Percentiles rank a stretch among this genome's conserved stretches.
Conservation (phyloP, 2,329 filamentous ascomycete species). For the Alternaria conjuncta region DNA sequence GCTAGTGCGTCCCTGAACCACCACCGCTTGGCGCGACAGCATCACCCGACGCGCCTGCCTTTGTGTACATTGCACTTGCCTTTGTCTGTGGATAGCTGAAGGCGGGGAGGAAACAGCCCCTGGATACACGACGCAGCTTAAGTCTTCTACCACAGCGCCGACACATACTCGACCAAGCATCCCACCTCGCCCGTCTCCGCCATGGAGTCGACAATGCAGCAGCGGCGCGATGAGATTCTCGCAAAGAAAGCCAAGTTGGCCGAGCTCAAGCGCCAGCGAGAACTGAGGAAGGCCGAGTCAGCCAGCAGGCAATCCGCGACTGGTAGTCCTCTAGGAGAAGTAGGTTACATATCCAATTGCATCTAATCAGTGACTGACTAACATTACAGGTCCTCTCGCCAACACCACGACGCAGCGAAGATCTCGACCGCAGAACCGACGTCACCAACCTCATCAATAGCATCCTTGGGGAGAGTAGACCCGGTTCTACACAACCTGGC, state of each 20-base stretch:
- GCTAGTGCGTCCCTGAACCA: conserved; percentile 26
- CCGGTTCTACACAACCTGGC: conserved; percentile 68
- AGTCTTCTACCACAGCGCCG: not conserved
- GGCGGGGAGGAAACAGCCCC: not conserved
- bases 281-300: conserved; percentile 78
- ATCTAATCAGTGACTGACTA: conserved; percentile 12
- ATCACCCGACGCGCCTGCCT: conserved; percentile 9
- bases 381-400: conserved; percentile 69
- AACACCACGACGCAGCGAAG: conserved; percentile 68
- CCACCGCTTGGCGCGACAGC: conserved; percentile 34
- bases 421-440: conserved; percentile 67
- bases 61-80: not conserved
- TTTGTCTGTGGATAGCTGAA: not conserved
- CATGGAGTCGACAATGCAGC: conserved; percentile 66
- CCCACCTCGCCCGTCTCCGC: conserved; percentile 12
- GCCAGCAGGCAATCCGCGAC: conserved; percentile 68
- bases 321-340: conserved; percentile 72
- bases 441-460: conserved; percentile 86
- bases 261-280: conserved; percentile 91
- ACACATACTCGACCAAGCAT: not conserved
- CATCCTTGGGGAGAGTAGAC: conserved; percentile 79
- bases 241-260: conserved; percentile 97
- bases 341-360: conserved; percentile 49
- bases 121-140: not conserved
- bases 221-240: conserved; percentile 93